These are phyloP conservation scores for Grammothele lineata DNA, from an alignment of 768 basidiomycete species.

Conservation along the genomic window DNA sequence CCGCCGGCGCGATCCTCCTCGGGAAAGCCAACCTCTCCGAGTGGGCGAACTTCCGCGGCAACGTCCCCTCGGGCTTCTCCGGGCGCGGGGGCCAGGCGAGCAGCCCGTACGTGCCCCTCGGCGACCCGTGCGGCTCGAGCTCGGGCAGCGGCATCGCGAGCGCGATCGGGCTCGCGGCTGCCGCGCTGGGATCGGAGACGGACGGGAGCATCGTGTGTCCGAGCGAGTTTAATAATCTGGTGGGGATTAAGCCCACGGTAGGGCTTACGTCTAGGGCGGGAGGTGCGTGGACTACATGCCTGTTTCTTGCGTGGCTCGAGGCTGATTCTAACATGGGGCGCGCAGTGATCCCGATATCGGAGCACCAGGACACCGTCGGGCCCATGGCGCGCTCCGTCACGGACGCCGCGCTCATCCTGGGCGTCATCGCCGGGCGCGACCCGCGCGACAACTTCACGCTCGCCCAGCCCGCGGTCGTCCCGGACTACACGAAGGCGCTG, in stretches of 20 bases:
- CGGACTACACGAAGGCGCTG: slow-evolving; percentile 52
- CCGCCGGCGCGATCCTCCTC: slow-evolving; percentile 34
- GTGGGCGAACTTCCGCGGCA: slow-evolving; percentile 38
- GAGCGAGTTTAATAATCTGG: slow-evolving; percentile 36
- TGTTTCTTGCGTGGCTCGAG: slow-evolving; percentile 27
- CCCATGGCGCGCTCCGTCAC: slow-evolving; percentile 30
- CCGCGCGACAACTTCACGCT: slow-evolving; percentile 36
- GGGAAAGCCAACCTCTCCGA: slow-evolving; percentile 41
- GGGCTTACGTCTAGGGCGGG: slow-evolving; percentile 31
- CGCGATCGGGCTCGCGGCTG: slow-evolving; percentile 38
- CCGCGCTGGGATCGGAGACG: slow-evolving; percentile 39
- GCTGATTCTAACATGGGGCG: not conserved
- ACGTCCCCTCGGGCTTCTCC: slow-evolving; percentile 39
- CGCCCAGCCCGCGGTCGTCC: slow-evolving; percentile 43
- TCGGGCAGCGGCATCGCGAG: slow-evolving; percentile 47
- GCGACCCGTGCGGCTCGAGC: slow-evolving; percentile 37
- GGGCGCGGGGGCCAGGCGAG: slow-evolving; percentile 42
- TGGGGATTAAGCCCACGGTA: slow-evolving; percentile 33
- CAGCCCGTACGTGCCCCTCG: slow-evolving; percentile 39
- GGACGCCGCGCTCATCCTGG: slow-evolving; percentile 30
- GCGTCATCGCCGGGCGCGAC: slow-evolving; percentile 38
- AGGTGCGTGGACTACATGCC: slow-evolving; percentile 33
- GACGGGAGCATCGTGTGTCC: slow-evolving; percentile 42
- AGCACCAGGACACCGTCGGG: slow-evolving; percentile 33
- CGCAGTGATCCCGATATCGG: slow-evolving; percentile 37